Evolutionary conservation across 495 filamentous ascomycete species (phyloP).

Genomic region (Aspergillus sclerotiicarbonarius): DNA sequence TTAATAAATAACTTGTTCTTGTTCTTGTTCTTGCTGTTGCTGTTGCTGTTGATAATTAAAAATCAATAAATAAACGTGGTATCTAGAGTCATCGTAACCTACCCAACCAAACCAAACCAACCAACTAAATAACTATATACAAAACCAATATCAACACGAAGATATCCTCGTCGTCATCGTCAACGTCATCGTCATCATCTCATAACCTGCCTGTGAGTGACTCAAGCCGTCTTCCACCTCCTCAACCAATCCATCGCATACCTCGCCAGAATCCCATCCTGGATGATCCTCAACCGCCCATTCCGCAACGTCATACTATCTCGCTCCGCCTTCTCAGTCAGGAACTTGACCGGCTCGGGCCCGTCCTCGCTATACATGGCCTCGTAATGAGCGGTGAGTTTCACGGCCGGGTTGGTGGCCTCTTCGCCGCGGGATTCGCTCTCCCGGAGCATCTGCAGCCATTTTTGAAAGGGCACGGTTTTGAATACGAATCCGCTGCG

Average conservation of each 20-base stretch:
- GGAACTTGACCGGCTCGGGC: constrained; percentile 20
- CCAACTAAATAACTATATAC: no score
- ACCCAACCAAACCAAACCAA: no score
- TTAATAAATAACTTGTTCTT: no score
- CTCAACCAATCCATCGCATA: constrained; percentile 38
- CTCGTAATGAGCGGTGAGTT: constrained; percentile 56
- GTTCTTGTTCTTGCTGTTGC: no score
- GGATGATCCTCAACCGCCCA: constrained; percentile 32
- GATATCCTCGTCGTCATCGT: no score
- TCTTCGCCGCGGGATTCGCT: constrained; percentile 46
- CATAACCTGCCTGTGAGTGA: neutral
- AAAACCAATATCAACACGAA: no score
- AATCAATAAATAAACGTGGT: no score
- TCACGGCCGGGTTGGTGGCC: constrained; percentile 55
- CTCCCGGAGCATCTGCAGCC: constrained; percentile 46
- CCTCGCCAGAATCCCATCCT: constrained; percentile 35
- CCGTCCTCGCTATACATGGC: constrained; percentile 24
- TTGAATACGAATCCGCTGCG: constrained; percentile 46
- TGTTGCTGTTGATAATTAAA: no score
- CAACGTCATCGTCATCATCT: no score
- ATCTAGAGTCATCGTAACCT: no score
- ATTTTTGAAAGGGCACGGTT: constrained; percentile 42
- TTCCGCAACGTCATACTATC: constrained; percentile 37
- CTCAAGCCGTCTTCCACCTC: constrained; percentile 23
- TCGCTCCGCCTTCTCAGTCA: constrained; percentile 35